A percentile compares a stretch with the other conserved stretches of the same genome.
phyloP scores from a whole-genome alignment of 2,329 filamentous ascomycete genomes.

The Calycina marina region DNA sequence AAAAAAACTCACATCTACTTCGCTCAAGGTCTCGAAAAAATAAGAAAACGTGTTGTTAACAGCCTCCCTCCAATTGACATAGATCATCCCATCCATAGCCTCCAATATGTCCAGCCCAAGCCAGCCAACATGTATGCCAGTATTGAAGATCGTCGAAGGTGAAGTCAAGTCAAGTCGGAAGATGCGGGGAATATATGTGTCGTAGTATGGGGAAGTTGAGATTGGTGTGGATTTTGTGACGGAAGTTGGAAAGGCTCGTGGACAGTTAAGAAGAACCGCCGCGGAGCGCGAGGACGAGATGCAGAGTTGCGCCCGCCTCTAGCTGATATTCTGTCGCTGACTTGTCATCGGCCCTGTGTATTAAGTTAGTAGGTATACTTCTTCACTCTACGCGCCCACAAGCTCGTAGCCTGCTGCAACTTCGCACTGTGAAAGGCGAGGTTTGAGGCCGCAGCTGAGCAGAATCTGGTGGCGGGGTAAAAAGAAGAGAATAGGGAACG shows the following conservation, averaged over 20 bases:
- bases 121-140: neutral
- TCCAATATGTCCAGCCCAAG: neutral
- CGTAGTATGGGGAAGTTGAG: too few species aligned
- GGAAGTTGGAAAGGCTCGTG: neutral
- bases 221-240: neutral
- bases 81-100: too few species aligned
- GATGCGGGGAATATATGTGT: too few species aligned
- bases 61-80: too few species aligned
- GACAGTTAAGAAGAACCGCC: conserved; percentile 39
- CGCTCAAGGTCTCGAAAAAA: too few species aligned
- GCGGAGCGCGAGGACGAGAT: conserved; percentile 86
- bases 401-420: too few species aligned
- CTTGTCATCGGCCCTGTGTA: conserved; percentile 80
- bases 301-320: conserved; percentile 81
- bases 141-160: neutral
- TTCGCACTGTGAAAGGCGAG: neutral
- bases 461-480: conserved; percentile 2
- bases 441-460: too few species aligned
- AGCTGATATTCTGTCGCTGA: conserved; percentile 82
- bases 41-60: too few species aligned
- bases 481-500: conserved; percentile 15
- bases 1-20: too few species aligned
- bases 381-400: too few species aligned
- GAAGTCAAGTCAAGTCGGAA: conserved; percentile 1
- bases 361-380: too few species aligned